phyloP scores from a whole-genome alignment of 2,329 filamentous ascomycete species.

The Blastomyces parvus region DNA sequence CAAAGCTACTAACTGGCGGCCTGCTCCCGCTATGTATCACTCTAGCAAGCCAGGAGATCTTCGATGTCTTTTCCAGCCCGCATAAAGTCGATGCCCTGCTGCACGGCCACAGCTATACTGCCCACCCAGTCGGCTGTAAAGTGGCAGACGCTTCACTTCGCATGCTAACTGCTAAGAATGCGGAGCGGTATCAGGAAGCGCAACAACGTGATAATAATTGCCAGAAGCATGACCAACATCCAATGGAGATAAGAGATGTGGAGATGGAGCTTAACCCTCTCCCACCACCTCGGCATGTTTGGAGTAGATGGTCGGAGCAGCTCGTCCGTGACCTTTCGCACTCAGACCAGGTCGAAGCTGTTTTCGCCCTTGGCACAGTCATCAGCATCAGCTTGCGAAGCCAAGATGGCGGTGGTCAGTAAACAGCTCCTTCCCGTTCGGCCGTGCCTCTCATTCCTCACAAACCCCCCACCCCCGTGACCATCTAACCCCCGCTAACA shows the following conservation, averaged over 20 bases:
- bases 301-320: conserved; percentile 61
- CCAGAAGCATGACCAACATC: not conserved
- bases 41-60: conserved; percentile 63
- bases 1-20: conserved; percentile 74
- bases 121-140: conserved; percentile 69
- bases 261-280: not conserved
- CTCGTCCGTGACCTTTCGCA: conserved; percentile 54
- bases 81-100: conserved; percentile 71
- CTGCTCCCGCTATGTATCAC: conserved; percentile 69
- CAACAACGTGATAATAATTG: not conserved
- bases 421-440: not conserved
- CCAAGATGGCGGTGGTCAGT: conserved; percentile 37
- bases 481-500: not conserved
- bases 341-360: conserved; percentile 48
- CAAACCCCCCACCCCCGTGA: not conserved
- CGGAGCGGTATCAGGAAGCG: conserved; percentile 45
- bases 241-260: no score
- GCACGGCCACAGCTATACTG: conserved; percentile 81
- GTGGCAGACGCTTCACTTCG: conserved; percentile 61
- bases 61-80: conserved; percentile 57
- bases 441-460: no score
- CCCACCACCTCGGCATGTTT: conserved; percentile 31
- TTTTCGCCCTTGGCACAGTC: conserved; percentile 66
- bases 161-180: conserved; percentile 52
- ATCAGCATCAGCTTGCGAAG: conserved; percentile 55